Evolutionary conservation across 2,329 filamentous ascomycete genomes (phyloP).

Genomic region (Lachnellula hyalina): DNA sequence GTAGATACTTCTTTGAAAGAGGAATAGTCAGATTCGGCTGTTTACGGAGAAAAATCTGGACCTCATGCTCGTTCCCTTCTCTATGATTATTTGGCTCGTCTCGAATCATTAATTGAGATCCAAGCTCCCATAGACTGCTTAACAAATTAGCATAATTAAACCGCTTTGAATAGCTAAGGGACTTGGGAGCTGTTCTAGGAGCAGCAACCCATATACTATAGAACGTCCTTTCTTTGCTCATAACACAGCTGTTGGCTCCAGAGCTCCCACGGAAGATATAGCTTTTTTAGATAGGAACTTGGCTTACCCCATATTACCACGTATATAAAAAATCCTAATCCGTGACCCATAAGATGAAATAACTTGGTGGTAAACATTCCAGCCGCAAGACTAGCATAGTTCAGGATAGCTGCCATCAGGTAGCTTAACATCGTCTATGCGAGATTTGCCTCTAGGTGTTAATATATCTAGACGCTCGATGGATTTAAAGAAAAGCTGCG

Average conservation of each 20-base stretch:
- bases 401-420: background rate
- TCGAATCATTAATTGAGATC: conserved; percentile 10
- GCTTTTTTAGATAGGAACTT: too few relatives aligned
- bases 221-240: too few relatives aligned
- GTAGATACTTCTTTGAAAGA: conserved; percentile 9
- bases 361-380: conserved; percentile 3
- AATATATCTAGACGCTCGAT: too few relatives aligned
- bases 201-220: too few relatives aligned
- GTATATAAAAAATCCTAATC: conserved; percentile 6
- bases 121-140: conserved; percentile 9
- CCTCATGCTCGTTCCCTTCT: conserved; percentile 13
- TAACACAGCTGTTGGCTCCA: too few relatives aligned
- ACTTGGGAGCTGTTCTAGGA: too few relatives aligned
- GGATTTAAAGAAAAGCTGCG: too few relatives aligned
- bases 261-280: too few relatives aligned
- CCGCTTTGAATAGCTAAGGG: too few relatives aligned
- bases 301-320: background rate
- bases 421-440: too few relatives aligned
- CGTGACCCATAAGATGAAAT: conserved; percentile 11
- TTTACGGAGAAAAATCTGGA: conserved; percentile 13
- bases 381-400: conserved; percentile 14
- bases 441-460: too few relatives aligned
- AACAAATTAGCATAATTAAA: too few relatives aligned
- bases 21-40: conserved; percentile 9
- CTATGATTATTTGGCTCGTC: conserved; percentile 12